A percentile compares a stretch with the other conserved stretches of the same genome.
Conservation (phyloP, 2,329 filamentous ascomycete genomes). For the Periconia macrospinosa region DNA sequence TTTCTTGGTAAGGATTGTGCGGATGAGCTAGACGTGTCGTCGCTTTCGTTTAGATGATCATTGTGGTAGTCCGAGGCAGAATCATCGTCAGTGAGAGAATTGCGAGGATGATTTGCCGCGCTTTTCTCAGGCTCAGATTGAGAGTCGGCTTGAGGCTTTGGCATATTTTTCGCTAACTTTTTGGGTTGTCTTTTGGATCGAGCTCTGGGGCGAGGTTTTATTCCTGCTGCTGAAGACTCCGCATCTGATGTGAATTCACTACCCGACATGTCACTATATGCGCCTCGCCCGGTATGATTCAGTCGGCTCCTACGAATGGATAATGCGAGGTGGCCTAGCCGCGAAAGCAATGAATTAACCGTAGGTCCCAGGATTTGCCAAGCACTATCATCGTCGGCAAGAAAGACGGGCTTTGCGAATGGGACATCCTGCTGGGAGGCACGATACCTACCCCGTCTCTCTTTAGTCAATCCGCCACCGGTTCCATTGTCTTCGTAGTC, state of each 20-base stretch:
- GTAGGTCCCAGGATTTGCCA: constrained; percentile 66
- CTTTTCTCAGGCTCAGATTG: neutral
- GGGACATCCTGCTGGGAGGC: constrained; percentile 12
- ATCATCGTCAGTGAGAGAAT: constrained; percentile 42
- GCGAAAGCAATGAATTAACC: constrained; percentile 68
- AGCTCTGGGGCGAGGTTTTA: constrained; percentile 13
- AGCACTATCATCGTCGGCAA: constrained; percentile 72
- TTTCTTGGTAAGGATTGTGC: neutral
- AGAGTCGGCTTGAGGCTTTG: constrained; percentile 10
- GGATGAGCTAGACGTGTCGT: constrained; percentile 3
- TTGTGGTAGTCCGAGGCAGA: constrained; percentile 44
- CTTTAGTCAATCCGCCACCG: neutral
- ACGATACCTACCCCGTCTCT: constrained; percentile 6
- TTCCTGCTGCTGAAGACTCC: constrained; percentile 20
- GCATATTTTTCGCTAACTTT: constrained; percentile 10
- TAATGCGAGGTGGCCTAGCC: constrained; percentile 69
- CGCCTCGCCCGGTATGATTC: constrained; percentile 45
- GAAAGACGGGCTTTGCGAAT: constrained; percentile 54
- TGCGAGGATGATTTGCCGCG: constrained; percentile 14
- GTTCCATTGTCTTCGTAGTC: neutral
- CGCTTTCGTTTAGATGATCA: constrained; percentile 17
- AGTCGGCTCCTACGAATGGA: constrained; percentile 70
- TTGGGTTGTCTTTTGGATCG: constrained; percentile 12
- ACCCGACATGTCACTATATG: constrained; percentile 29
- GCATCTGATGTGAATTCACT: constrained; percentile 32